Evolutionary conservation across 495 filamentous ascomycete species (phyloP).

Genomic region (Xylaria nigripes): DNA sequence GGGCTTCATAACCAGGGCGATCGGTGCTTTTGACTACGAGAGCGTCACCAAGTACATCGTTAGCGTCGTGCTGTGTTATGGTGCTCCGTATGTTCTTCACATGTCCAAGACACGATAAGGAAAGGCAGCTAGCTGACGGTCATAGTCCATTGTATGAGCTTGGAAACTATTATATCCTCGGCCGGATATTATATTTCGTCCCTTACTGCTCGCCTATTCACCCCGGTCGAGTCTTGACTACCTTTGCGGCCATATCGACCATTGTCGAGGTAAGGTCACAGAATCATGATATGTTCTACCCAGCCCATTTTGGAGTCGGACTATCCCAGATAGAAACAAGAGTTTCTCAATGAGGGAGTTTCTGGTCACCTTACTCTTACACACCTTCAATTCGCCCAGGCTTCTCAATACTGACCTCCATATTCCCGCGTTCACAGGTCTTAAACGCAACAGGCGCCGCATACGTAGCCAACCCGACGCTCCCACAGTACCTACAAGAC

Average conservation of each 20-base stretch:
- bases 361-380: not conserved
- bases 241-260: conserved; percentile 58
- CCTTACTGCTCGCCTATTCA: conserved; percentile 72
- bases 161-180: conserved; percentile 68
- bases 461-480: conserved; percentile 46
- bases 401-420: not conserved
- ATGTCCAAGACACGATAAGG: not conserved
- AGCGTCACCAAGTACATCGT: conserved; percentile 52
- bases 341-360: not conserved
- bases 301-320: not conserved
- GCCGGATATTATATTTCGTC: conserved; percentile 68
- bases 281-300: not conserved
- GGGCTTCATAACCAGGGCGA: conserved; percentile 51
- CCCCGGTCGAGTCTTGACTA: conserved; percentile 65
- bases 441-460: conserved; percentile 64
- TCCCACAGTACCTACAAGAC: conserved; percentile 37
- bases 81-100: conserved; percentile 51
- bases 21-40: conserved; percentile 51
- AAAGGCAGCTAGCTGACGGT: not conserved
- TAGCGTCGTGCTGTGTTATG: conserved; percentile 53
- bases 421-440: conserved; percentile 7
- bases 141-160: conserved; percentile 62
- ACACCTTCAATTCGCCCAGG: not conserved
- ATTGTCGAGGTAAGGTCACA: conserved; percentile 44
- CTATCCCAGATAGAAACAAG: not conserved